Evolutionary conservation across 2,329 filamentous ascomycete genomes (phyloP).

Genomic region (Neofusicoccum parvum): DNA sequence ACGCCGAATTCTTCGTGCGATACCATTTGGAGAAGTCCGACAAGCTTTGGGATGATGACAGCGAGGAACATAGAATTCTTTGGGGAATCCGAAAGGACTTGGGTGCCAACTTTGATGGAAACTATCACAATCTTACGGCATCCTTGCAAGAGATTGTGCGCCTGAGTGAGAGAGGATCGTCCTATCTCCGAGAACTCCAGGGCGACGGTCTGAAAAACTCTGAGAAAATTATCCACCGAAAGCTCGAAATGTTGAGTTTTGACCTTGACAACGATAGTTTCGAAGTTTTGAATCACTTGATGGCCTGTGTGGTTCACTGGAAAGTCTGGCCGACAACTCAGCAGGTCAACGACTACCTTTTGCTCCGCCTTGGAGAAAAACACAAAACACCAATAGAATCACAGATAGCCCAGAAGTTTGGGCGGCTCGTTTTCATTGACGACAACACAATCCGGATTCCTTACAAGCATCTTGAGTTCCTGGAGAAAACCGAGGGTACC

Average conservation of each 20-base stretch:
- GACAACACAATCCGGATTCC: too few species aligned
- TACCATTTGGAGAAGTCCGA: not conserved
- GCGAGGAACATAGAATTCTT: not conserved
- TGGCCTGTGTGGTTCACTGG: not conserved
- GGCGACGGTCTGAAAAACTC: not conserved
- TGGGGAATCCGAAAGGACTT: not conserved
- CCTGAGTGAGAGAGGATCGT: not conserved
- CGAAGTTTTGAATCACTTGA: not conserved
- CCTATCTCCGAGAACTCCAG: not conserved
- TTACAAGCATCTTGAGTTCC: too few species aligned
- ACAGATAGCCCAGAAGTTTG: not conserved
- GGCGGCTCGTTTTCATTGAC: not conserved
- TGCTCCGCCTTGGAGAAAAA: not conserved
- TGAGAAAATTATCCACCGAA: not conserved
- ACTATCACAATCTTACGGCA: not conserved
- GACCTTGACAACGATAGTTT: not conserved
- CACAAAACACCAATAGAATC: not conserved
- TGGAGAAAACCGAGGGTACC: not conserved
- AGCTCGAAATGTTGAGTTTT: not conserved
- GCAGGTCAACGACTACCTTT: not conserved
- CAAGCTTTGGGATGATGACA: not conserved
- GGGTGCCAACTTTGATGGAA: not conserved
- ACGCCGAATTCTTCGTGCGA: not conserved
- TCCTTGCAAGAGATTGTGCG: not conserved
- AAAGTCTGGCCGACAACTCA: not conserved